Evolutionary conservation across 2,329 filamentous ascomycete species (phyloP), one percentile per base, ranked within the genome.

Genomic region (Hypoxylon sp.): DNA sequence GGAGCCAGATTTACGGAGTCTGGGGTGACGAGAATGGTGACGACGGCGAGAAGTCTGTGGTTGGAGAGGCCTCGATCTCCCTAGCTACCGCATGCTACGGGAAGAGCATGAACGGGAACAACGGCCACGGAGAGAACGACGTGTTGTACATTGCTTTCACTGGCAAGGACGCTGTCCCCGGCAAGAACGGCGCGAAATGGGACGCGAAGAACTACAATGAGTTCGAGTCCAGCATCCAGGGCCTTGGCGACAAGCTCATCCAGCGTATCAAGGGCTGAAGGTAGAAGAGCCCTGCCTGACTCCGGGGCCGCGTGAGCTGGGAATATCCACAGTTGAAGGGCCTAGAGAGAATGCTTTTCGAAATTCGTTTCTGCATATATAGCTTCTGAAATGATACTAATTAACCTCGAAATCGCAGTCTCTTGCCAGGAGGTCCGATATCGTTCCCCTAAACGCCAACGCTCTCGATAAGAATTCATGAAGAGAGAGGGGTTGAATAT

Each of bases 21-120:
- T 89, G 85, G 86, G 87, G 86, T 18, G 86, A 89, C 67, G 84
- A 83, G 32, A 89, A 89, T 65, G 87, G 86, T 44, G 84, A 81
- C 49, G 82, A 84, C 51, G 80, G 81, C 2, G 62, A 73, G 5
- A 72, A 80, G 53, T 77, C 84, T 22, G 76, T 84, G 67, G 81
- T 85, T 0, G 87, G 87, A 36, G 87, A 89, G 69, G 81, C 84
- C 0, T 84, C 84, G 24, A 82, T 89, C 67, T 83, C 85, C 1
- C 79, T 89, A 6, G 87, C 84, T 1, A 84, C 85, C 30, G 78
- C 83, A 18, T 89, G 87, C 73, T 89, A 82, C 71, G 85, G 85
- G 2, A 76, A 78, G 4, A 72, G 73, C 1, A 77, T 90, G 30
- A 85, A 78, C 36, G 88, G 87, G 2, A 78, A 88, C 72, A 79